Evolutionary conservation across 2,329 filamentous ascomycete genomes (phyloP).

Genomic region (Neonectria faginata): DNA sequence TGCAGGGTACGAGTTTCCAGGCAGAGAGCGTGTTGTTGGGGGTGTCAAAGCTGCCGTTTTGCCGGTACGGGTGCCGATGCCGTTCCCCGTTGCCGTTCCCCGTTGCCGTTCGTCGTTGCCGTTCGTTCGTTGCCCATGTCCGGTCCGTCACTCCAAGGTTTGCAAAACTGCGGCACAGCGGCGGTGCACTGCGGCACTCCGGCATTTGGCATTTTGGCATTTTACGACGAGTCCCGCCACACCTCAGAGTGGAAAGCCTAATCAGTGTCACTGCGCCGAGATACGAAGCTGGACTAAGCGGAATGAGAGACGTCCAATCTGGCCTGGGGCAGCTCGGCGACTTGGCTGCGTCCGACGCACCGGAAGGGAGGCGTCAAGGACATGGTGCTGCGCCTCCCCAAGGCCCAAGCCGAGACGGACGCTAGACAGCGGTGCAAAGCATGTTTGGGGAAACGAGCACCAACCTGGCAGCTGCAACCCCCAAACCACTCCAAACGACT

Average conservation of each 20-base stretch:
- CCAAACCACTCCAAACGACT: not conserved
- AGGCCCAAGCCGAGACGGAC: constrained; percentile 24
- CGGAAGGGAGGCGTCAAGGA: constrained; percentile 23
- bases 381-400: constrained; percentile 25
- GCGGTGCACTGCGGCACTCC: not conserved
- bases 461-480: not conserved
- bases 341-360: constrained; percentile 6
- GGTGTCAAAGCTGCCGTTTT: not conserved
- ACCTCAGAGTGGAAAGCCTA: constrained; percentile 2
- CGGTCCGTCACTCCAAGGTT: not conserved
- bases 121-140: constrained; percentile 1
- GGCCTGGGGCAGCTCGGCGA: not conserved
- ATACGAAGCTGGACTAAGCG: constrained; percentile 22
- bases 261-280: constrained; percentile 9
- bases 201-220: constrained; percentile 8
- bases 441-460: constrained; percentile 24
- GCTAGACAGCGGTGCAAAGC: constrained; percentile 26
- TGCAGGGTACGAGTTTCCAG: not conserved
- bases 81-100: not conserved
- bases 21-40: no score
- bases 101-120: not conserved
- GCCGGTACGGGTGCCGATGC: not conserved
- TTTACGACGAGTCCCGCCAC: constrained; percentile 2
- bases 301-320: constrained; percentile 22
- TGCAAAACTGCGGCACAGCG: not conserved